These are phyloP conservation scores for Sechiopsis laciniata DNA, from an alignment of 306 rosid genomes.

Conservation along the genomic window DNA sequence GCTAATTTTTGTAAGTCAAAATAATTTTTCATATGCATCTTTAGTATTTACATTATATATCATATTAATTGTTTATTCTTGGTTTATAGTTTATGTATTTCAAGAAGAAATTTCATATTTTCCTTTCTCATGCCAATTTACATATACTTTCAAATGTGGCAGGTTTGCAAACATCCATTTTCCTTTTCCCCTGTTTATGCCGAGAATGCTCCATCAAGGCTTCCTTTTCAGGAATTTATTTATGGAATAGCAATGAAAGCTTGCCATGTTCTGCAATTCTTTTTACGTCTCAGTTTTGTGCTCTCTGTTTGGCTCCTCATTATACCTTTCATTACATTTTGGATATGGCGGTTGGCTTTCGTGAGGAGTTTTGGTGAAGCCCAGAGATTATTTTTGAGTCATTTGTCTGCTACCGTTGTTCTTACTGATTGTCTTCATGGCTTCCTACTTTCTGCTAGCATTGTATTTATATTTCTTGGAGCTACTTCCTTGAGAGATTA, in stretches of 20 bases:
- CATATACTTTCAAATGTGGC: constrained; percentile 26
- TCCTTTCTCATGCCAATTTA: not conserved
- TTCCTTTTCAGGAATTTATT: constrained; percentile 94
- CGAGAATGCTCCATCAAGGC: constrained; percentile 86
- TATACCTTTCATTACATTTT: constrained; percentile 92
- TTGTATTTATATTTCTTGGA: constrained; percentile 93
- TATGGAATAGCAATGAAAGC: constrained; percentile 99
- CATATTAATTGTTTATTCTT: not conserved
- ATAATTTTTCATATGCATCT: not conserved
- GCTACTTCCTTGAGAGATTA: constrained; percentile 96
- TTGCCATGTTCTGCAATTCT: constrained; percentile 89
- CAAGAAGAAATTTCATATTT: not conserved
- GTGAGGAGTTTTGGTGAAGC: constrained; percentile 98
- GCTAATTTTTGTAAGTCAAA: not conserved
- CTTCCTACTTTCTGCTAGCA: constrained; percentile 93
- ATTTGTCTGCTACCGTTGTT: constrained; percentile 73
- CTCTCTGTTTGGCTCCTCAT: constrained; percentile 96
- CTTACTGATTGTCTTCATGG: constrained; percentile 98
- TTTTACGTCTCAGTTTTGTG: constrained; percentile 90
- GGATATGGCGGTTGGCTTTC: constrained; percentile 99
- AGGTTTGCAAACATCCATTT: constrained; percentile 97
- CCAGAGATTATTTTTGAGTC: constrained; percentile 85
- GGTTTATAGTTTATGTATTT: not conserved
- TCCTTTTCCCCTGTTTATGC: constrained; percentile 98
- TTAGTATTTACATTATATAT: not conserved